A percentile compares a stretch with the other conserved stretches of the same genome.
Evolutionary conservation across 2,329 filamentous ascomycete genomes (phyloP).

Genomic region (Cladosporium sp.): DNA sequence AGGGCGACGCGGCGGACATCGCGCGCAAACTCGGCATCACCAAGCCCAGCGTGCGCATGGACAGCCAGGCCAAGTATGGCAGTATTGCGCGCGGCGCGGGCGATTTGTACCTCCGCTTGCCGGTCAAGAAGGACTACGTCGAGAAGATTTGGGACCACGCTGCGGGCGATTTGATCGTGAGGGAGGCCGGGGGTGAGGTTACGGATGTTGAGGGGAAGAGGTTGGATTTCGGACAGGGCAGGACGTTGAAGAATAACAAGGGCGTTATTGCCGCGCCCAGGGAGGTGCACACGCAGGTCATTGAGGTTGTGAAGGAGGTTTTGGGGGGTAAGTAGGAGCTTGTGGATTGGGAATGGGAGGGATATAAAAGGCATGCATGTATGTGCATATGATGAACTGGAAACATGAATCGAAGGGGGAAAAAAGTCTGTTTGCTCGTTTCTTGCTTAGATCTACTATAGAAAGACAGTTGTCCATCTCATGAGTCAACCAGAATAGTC

Average conservation of each 20-base stretch:
- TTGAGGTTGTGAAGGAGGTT: constrained; percentile 77
- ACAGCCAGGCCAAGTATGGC: constrained; percentile 96
- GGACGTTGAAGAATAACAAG: constrained; percentile 85
- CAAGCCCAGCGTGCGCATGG: constrained; percentile 85
- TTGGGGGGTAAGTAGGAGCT: constrained; percentile 46
- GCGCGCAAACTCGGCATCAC: constrained; percentile 82
- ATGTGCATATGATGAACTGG: not conserved
- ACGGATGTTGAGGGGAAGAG: constrained; percentile 82
- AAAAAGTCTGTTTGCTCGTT: too few species aligned
- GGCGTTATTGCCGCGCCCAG: constrained; percentile 85
- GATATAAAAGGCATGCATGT: not conserved
- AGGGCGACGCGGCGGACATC: constrained; percentile 81
- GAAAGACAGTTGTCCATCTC: too few species aligned
- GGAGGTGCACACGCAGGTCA: constrained; percentile 68
- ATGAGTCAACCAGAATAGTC: too few species aligned
- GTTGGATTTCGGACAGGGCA: constrained; percentile 79
- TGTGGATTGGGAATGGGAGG: not conserved
- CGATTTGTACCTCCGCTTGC: constrained; percentile 88
- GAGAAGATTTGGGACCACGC: constrained; percentile 99
- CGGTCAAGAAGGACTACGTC: constrained; percentile 79
- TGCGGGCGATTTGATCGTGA: constrained; percentile 86
- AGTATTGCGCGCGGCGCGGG: constrained; percentile 90
- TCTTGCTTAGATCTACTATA: too few species aligned
- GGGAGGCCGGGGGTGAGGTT: constrained; percentile 87
- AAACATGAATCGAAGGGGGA: not conserved